These are phyloP conservation scores for Calonectria naviculata DNA, from an alignment of 2,329 filamentous ascomycete species.

Conservation along the genomic window DNA sequence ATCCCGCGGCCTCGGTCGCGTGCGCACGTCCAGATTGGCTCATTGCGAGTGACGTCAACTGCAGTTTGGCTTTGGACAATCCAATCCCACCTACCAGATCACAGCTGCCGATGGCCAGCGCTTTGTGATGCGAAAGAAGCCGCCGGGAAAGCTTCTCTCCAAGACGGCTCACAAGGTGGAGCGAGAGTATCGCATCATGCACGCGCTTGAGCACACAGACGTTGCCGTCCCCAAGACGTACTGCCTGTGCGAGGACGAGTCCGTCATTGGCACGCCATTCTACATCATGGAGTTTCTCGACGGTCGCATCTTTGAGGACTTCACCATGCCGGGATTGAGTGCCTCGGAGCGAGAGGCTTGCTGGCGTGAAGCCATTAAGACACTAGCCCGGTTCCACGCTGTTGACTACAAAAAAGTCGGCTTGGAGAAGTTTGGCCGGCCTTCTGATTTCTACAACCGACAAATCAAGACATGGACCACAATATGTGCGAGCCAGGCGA, in stretches of 20 bases:
- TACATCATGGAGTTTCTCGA: conserved; percentile 98
- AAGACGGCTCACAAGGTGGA: conserved; percentile 97
- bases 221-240: conserved; percentile 89
- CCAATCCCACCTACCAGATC: conserved; percentile 95
- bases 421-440: conserved; percentile 78
- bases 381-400: conserved; percentile 86
- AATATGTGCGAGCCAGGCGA: conserved; percentile 83
- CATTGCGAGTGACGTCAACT: conserved; percentile 6
- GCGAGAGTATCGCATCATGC: conserved; percentile 91
- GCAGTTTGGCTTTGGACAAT: conserved; percentile 97
- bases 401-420: conserved; percentile 75
- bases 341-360: conserved; percentile 78
- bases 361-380: conserved; percentile 87
- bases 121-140: conserved; percentile 97
- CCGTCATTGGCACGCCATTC: conserved; percentile 88
- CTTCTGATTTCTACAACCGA: conserved; percentile 82
- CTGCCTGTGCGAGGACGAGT: conserved; percentile 85
- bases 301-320: conserved; percentile 93
- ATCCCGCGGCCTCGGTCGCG: background rate
- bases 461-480: conserved; percentile 86
- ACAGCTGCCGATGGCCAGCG: conserved; percentile 75
- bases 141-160: conserved; percentile 91
- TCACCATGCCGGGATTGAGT: conserved; percentile 79
- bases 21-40: conserved; percentile 5
- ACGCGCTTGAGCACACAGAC: conserved; percentile 80